A percentile compares a stretch with the other conserved stretches of the same genome.
Conservation (phyloP, 2,329 filamentous ascomycete species). For the Periconia sp. region DNA sequence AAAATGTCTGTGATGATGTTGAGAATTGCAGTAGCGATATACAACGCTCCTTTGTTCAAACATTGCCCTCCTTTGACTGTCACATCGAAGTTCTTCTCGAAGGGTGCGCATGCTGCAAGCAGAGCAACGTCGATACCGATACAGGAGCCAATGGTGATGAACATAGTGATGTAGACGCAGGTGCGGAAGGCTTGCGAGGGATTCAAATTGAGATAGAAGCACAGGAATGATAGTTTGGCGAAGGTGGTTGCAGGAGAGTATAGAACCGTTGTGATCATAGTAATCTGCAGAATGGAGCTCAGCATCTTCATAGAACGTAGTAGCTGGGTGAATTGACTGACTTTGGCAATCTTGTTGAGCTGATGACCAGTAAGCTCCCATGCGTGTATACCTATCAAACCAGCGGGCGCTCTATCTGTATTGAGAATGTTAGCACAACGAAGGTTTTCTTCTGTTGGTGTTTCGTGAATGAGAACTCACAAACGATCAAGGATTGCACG, state of each 20-base stretch:
- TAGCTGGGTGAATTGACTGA: not conserved
- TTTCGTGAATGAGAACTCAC: not conserved
- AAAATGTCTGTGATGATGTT: conserved; percentile 22
- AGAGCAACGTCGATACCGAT: conserved; percentile 18
- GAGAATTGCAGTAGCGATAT: conserved; percentile 18
- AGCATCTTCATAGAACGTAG: not conserved
- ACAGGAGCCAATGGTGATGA: conserved; percentile 18
- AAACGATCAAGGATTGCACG: conserved; percentile 12
- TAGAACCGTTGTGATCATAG: conserved; percentile 13
- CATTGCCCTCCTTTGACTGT: conserved; percentile 15
- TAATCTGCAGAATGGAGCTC: conserved; percentile 6
- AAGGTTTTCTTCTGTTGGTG: not conserved
- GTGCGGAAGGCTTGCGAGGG: conserved; percentile 6
- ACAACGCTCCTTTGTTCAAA: conserved; percentile 17
- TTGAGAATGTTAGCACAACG: not conserved
- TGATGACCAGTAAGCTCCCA: conserved; percentile 17
- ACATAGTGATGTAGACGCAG: conserved; percentile 14
- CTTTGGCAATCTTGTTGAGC: conserved; percentile 11
- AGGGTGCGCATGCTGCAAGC: conserved; percentile 17
- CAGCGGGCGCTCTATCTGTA: conserved; percentile 12
- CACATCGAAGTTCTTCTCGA: conserved; percentile 18
- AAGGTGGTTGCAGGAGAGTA: conserved; percentile 15
- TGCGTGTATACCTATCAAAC: conserved; percentile 14
- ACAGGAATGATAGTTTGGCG: conserved; percentile 18
- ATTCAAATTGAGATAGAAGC: conserved; percentile 13